Evolutionary conservation across 2,329 filamentous ascomycete genomes (phyloP).

Genomic region (Colletotrichum tropicicola): DNA sequence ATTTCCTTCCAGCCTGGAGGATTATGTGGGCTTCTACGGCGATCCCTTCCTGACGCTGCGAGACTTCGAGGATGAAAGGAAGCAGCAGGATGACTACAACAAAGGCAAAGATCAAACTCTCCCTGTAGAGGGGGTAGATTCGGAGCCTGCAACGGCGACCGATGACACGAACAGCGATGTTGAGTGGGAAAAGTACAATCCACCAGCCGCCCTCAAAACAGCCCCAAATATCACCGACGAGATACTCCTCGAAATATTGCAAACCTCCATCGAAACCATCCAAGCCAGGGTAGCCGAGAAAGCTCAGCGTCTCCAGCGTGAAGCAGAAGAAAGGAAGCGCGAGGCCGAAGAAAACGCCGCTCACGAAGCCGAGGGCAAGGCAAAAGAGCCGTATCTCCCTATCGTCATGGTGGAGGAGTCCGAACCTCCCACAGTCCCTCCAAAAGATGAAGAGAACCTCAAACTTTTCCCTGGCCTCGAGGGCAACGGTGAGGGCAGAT

Average conservation of each 20-base stretch:
- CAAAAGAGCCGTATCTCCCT: conserved; percentile 46
- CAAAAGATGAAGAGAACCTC: not conserved
- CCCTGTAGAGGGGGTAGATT: conserved; percentile 19
- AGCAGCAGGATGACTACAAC: not conserved
- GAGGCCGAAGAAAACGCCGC: conserved; percentile 17
- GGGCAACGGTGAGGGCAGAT: conserved; percentile 8
- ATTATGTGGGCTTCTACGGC: conserved; percentile 40
- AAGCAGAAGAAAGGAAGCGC: conserved; percentile 37
- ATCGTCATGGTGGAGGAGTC: conserved; percentile 37
- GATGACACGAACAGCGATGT: conserved; percentile 38
- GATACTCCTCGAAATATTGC: conserved; percentile 50
- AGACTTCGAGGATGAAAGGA: conserved; percentile 12
- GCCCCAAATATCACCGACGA: conserved; percentile 48
- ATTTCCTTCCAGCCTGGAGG: conserved; percentile 28
- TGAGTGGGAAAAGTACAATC: conserved; percentile 58
- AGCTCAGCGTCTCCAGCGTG: conserved; percentile 37
- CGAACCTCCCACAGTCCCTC: no score
- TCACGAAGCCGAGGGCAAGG: conserved; percentile 36
- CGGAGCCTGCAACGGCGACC: conserved; percentile 31
- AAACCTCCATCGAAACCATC: conserved; percentile 55
- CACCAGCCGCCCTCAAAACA: conserved; percentile 52
- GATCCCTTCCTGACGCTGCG: conserved; percentile 38
- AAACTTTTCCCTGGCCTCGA: not conserved
- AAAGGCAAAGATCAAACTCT: not conserved
- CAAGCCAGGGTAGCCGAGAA: conserved; percentile 45